Base-by-base conservation (phyloP, 768 basidiomycete species). In the Xerocomellus intermedius region DNA sequence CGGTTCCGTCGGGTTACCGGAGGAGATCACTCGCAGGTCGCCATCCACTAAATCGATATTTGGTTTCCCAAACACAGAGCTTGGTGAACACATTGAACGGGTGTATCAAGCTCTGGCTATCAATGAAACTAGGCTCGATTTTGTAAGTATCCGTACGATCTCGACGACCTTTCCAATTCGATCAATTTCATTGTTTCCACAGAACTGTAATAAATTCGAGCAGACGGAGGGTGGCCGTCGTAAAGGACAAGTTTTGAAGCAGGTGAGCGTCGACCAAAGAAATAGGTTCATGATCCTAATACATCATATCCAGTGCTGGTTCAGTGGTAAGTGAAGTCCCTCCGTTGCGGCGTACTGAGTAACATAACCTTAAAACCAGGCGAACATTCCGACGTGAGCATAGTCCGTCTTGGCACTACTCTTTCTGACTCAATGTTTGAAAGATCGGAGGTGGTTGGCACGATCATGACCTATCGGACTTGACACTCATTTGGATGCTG, bases 101-200 rank as follows among this genome's bases (percentile, higher is more conserved):
- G 86, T 85, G 1, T 89, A 82, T 61, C 88, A 90, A 52, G 84
- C 87, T 1, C 67, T 90, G 43, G 88, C 87, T 19, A 69, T 89
- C 21, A 79, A 89, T 56, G 88, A 90, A 68, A 77, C 75, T 32
- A 75, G 88, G 48, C 75, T 71, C 14, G 87, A 89, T 64, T 90
- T 89, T 64, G 88, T 87, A 68, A 58, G 85, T 60, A 22, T 33
- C 19, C 9, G 16, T 26, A 2, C 17, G 9, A 19, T 19, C 36
- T 43, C 13, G 19, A 24, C 19, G 19, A 37, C 17, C 16, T 51
- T 46, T 30, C 17, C 35, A n/a, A 50, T 49, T 14, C 33, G 26
- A 52, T 43, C 48, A 32, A 22, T 42, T 17, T 43, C 26, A 22
- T 2, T 28, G 8, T 44, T 44, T 33, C 36, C 28, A 14, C 50